Evolutionary conservation across 169 alveolate genomes (phyloP).

Genomic region (Babesia caballi): DNA sequence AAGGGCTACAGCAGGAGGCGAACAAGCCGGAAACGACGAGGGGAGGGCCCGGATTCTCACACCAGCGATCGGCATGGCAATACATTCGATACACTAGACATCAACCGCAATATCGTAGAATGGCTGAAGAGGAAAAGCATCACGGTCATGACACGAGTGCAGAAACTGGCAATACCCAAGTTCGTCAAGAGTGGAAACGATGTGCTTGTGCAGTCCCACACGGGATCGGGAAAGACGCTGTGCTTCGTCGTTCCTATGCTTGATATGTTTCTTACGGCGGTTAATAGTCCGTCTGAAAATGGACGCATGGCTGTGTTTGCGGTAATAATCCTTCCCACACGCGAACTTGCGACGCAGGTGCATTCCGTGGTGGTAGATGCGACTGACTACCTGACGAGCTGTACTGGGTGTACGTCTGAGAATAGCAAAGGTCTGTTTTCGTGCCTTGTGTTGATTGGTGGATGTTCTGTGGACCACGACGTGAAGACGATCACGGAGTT

Average conservation of each 20-base stretch:
- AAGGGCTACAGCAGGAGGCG: too few relatives aligned
- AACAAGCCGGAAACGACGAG: too few relatives aligned
- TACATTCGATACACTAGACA: slow-evolving; percentile 8
- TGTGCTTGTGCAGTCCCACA: slow-evolving; percentile 59
- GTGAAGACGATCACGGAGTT: slow-evolving; percentile 6
- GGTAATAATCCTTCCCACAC: slow-evolving; percentile 94
- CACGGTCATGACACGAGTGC: slow-evolving; percentile 50
- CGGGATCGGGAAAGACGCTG: slow-evolving; percentile 96
- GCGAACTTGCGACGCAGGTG: slow-evolving; percentile 93
- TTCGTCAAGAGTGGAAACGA: slow-evolving; percentile 43
- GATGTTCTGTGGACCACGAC: slow-evolving; percentile 53
- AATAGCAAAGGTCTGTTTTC: neutral
- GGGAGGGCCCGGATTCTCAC: too few relatives aligned
- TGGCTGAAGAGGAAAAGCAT: slow-evolving; percentile 38
- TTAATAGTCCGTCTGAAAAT: neutral
- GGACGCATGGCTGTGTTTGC: slow-evolving; percentile 67
- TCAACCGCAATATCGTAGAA: slow-evolving; percentile 8
- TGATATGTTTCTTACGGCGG: slow-evolving; percentile 16
- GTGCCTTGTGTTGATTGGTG: slow-evolving; percentile 51
- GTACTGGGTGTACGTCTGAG: neutral
- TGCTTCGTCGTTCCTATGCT: slow-evolving; percentile 90
- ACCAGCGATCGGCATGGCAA: too few relatives aligned
- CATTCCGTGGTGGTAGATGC: slow-evolving; percentile 21
- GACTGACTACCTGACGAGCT: neutral
- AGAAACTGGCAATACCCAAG: slow-evolving; percentile 29